Conservation (phyloP, 78 protist species). For the Monosiga brevicollis region DNA sequence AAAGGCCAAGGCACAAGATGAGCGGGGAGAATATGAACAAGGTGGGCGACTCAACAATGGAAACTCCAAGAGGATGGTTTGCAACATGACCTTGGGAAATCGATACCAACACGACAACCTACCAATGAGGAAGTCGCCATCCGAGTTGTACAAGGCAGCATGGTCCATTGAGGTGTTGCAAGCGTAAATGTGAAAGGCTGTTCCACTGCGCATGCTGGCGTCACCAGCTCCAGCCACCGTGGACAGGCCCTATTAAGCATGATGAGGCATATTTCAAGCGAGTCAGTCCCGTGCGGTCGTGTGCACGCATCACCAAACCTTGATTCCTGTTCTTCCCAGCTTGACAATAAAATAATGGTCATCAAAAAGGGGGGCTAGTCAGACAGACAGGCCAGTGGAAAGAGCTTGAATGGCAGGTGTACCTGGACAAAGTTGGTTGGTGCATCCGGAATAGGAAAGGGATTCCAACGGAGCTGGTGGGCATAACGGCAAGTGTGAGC, state of each 20-base stretch:
- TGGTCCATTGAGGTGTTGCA: conserved; percentile 55
- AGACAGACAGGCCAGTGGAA: no score
- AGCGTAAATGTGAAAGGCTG: conserved; percentile 16
- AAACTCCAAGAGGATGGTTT: neutral
- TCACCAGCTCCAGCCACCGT: conserved; percentile 70
- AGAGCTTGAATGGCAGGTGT: no score
- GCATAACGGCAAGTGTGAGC: conserved; percentile 29
- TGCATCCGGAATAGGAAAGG: conserved; percentile 43
- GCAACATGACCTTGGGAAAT: no score
- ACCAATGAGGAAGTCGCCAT: conserved; percentile 84
- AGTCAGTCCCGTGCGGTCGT: no score
- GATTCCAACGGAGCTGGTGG: conserved; percentile 81
- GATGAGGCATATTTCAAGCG: no score
- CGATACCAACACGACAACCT: no score
- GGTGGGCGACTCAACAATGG: neutral
- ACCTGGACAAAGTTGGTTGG: conserved; percentile 49
- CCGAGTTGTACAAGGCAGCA: conserved; percentile 55
- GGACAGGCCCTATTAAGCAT: conserved; percentile 61
- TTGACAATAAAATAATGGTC: no score
- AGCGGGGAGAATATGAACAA: neutral
- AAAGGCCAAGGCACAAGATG: neutral
- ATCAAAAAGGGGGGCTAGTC: no score
- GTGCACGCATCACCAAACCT: no score
- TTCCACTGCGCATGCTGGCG: neutral
- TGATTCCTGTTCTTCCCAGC: no score